Conservation (phyloP, 768 basidiomycete genomes). For the Tulasnella sp. region DNA sequence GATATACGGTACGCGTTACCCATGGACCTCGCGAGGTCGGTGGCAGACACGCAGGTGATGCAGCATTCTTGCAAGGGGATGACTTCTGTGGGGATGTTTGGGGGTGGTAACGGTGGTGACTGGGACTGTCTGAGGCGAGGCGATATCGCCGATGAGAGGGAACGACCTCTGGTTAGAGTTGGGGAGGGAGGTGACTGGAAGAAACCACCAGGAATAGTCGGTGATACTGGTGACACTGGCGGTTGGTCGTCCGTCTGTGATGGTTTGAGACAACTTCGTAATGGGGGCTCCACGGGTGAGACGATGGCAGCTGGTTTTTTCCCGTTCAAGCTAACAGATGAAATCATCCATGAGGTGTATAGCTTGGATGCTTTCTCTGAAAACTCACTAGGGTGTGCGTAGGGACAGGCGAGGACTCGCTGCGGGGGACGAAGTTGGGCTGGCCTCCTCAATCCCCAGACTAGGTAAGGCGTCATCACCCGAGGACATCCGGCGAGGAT, state of each 20-base stretch:
- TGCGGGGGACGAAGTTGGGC: neutral
- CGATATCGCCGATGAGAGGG: neutral
- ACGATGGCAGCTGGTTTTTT: neutral
- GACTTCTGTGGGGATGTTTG: neutral
- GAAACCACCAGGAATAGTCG: neutral
- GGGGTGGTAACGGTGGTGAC: neutral
- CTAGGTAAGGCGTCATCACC: neutral
- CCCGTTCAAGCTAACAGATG: neutral
- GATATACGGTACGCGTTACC: neutral
- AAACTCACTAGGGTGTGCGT: neutral
- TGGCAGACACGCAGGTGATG: neutral
- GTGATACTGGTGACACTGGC: neutral
- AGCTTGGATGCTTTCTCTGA: neutral
- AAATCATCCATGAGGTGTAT: neutral
- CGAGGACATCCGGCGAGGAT: neutral
- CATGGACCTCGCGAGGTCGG: neutral
- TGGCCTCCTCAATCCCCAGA: neutral
- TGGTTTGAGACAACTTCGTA: neutral
- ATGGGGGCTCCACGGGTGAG: neutral
- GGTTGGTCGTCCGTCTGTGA: neutral
- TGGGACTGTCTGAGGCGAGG: neutral
- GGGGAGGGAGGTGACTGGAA: neutral
- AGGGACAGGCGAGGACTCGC: neutral
- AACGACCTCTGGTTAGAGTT: neutral
- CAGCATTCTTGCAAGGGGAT: conserved; percentile 4